Percentiles rank a stretch among this genome's conserved stretches.
These are phyloP conservation scores for Candida ortonii DNA, from an alignment of 805 yeast species.

Conservation along the genomic window DNA sequence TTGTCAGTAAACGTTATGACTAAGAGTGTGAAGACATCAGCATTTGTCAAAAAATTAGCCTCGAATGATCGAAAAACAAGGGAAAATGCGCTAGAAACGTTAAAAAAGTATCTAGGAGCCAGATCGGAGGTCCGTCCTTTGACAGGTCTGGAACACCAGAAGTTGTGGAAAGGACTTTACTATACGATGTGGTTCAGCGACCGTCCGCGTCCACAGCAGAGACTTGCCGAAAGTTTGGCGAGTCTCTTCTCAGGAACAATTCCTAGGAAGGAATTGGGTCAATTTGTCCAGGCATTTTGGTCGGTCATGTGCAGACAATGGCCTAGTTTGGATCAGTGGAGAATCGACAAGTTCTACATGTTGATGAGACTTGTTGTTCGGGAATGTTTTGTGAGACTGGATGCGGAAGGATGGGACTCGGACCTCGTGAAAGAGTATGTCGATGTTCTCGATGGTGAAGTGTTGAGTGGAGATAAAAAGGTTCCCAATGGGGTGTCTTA, in stretches of 20 bases:
- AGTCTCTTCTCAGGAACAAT: conserved; percentile 43
- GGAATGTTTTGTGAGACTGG: conserved; percentile 58
- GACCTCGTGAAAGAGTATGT: conserved; percentile 45
- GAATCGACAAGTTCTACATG: conserved; percentile 83
- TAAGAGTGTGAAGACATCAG: conserved; percentile 35
- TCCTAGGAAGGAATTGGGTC: conserved; percentile 40
- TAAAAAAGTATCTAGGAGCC: conserved; percentile 54
- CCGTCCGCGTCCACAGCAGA: conserved; percentile 87
- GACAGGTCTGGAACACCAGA: conserved; percentile 58
- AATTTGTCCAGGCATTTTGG: conserved; percentile 79
- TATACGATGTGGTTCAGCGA: conserved; percentile 97
- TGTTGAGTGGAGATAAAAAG: conserved; percentile 53
- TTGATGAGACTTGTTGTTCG: conserved; percentile 74
- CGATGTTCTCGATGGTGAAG: conserved; percentile 28
- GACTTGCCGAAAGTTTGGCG: conserved; percentile 73
- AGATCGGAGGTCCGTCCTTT: conserved; percentile 42
- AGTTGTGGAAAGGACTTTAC: conserved; percentile 95
- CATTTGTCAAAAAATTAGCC: conserved; percentile 78
- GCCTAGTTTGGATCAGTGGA: conserved; percentile 77
- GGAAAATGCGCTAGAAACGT: conserved; percentile 65
- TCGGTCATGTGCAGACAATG: conserved; percentile 73
- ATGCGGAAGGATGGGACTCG: conserved; percentile 52
- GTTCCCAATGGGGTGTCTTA: conserved; percentile 75
- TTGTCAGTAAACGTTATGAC: conserved; percentile 2
- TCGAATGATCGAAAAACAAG: conserved; percentile 77